Conservation (phyloP, 2,329 filamentous ascomycete genomes). For the Colletotrichum tamarilloi region DNA sequence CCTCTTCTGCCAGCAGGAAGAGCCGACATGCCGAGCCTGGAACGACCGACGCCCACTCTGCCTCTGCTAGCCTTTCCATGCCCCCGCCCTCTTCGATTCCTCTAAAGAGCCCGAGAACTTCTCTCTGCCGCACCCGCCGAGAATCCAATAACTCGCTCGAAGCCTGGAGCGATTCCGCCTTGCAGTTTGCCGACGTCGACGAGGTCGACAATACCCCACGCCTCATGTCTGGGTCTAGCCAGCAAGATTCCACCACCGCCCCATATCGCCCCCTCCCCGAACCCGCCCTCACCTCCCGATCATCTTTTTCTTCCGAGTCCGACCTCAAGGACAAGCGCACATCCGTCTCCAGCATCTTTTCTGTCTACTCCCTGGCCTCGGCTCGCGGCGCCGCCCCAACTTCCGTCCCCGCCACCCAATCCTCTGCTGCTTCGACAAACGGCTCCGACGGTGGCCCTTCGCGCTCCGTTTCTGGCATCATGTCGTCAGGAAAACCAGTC, state of each 20-base stretch:
- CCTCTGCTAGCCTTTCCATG: conserved; percentile 73
- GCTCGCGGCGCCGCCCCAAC: conserved; percentile 62
- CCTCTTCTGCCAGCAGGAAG: conserved; percentile 65
- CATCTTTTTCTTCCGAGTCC: conserved; percentile 62
- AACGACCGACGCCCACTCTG: conserved; percentile 66
- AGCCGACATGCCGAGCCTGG: conserved; percentile 69
- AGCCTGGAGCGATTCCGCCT: conserved; percentile 52
- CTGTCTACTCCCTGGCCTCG: conserved; percentile 76
- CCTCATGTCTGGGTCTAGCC: conserved; percentile 49
- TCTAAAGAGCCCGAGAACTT: conserved; percentile 54
- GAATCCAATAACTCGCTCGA: conserved; percentile 54
- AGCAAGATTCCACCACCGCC: conserved; percentile 39
- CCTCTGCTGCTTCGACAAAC: conserved; percentile 63
- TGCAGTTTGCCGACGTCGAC: conserved; percentile 58
- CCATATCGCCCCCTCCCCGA: conserved; percentile 58
- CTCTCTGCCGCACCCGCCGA: conserved; percentile 54
- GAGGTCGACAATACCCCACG: conserved; percentile 62
- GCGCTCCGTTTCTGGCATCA: conserved; percentile 58
- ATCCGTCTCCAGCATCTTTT: conserved; percentile 80
- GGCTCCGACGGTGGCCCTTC: conserved; percentile 60
- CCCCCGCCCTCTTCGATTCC: conserved; percentile 61
- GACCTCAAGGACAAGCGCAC: conserved; percentile 76
- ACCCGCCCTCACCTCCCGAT: conserved; percentile 55
- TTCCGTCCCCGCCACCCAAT: conserved; percentile 66
- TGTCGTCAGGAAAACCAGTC: conserved; percentile 56